phyloP scores from a whole-genome alignment of 2,329 filamentous ascomycete species.

The Sclerotinia trifoliorum region DNA sequence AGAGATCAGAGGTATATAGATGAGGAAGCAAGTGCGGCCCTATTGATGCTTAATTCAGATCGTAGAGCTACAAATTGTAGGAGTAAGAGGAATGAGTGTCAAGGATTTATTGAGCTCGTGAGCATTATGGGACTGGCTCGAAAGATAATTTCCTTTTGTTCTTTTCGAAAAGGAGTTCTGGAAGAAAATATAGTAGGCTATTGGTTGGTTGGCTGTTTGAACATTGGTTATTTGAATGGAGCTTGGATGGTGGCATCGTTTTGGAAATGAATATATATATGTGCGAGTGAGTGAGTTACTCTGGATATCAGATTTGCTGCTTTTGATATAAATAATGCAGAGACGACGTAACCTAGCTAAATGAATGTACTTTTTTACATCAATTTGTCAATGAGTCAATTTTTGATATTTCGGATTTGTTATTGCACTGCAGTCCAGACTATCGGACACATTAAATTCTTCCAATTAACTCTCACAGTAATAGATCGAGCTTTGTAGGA shows the following conservation, averaged over 20 bases:
- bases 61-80: conserved; percentile 44
- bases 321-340: not conserved
- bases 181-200: not conserved
- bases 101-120: conserved; percentile 53
- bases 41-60: conserved; percentile 85
- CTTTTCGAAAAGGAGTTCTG: not conserved
- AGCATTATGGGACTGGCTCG: not conserved
- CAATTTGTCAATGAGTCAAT: no score
- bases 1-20: conserved; percentile 57
- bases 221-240: not conserved
- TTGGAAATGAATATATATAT: not conserved
- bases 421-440: no score
- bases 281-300: no score
- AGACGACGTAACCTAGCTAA: not conserved
- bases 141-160: not conserved
- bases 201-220: not conserved
- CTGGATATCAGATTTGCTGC: not conserved
- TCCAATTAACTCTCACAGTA: no score
- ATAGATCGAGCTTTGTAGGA: no score
- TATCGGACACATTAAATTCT: no score
- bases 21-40: conserved; percentile 71
- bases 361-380: no score
- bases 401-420: no score
- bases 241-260: no score
- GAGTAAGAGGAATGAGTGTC: conserved; percentile 52